phyloP scores from a whole-genome alignment of 116 monocot species.

The Dioscorea cayenensis region DNA sequence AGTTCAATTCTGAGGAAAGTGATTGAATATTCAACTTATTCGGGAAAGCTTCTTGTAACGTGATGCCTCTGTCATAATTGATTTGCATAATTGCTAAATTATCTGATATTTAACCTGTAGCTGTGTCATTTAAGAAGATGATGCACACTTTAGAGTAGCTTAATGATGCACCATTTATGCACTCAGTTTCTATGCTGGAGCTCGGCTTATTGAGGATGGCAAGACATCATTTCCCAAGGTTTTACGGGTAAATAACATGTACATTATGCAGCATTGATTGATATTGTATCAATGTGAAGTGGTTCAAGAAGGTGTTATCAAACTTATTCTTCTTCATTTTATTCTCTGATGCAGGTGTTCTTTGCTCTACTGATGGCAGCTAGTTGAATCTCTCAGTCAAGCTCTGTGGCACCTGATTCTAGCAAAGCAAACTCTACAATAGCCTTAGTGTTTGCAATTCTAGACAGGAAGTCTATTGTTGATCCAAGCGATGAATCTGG shows the following conservation, averaged over 20 bases:
- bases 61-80: too few relatives aligned
- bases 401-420: constrained; percentile 39
- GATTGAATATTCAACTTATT: too few relatives aligned
- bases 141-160: too few relatives aligned
- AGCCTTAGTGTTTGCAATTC: constrained; percentile 36
- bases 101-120: too few relatives aligned
- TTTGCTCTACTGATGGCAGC: constrained; percentile 49
- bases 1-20: too few relatives aligned
- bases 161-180: too few relatives aligned
- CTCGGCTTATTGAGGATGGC: constrained; percentile 28
- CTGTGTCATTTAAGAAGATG: too few relatives aligned
- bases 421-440: constrained; percentile 41
- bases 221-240: constrained; percentile 46
- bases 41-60: too few relatives aligned
- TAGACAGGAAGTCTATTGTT: constrained; percentile 40
- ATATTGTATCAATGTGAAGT: neutral
- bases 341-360: constrained; percentile 28
- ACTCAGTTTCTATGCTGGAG: constrained; percentile 42
- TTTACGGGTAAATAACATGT: constrained; percentile 24
- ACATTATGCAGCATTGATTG: neutral
- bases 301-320: neutral
- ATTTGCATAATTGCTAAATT: too few relatives aligned
- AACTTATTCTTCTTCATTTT: neutral
- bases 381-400: constrained; percentile 49
- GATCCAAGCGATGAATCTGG: constrained; percentile 42